phyloP scores from a whole-genome alignment of 371 early-diverging fungal species.

The Dichotomocladium elegans region DNA sequence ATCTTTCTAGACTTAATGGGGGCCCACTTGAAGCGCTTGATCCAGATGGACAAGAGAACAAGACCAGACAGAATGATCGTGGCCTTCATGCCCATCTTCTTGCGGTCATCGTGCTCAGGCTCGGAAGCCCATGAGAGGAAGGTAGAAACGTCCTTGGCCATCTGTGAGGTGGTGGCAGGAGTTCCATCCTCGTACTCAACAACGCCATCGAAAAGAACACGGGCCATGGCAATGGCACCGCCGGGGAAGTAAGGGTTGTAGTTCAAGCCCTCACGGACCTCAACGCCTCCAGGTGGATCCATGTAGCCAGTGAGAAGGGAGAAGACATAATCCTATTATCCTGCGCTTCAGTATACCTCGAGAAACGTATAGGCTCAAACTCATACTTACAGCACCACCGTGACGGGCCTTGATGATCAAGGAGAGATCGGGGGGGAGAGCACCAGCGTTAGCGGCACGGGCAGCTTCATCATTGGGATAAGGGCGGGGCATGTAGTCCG shows the following conservation, averaged over 20 bases:
- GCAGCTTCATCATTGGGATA: slow-evolving; percentile 98
- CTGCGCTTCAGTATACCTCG: no score
- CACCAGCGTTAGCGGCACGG: slow-evolving; percentile 95
- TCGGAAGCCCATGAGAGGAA: slow-evolving; percentile 96
- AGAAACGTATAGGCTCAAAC: no score
- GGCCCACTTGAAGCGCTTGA: slow-evolving; percentile 80
- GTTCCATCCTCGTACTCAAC: slow-evolving; percentile 98
- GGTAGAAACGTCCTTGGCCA: slow-evolving; percentile 95
- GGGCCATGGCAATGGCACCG: slow-evolving; percentile 98
- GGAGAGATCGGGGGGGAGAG: slow-evolving; percentile 94
- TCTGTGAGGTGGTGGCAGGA: slow-evolving; percentile 95
- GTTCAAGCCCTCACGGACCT: slow-evolving; percentile 92
- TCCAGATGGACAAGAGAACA: slow-evolving; percentile 63
- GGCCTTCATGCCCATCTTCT: slow-evolving; percentile 94
- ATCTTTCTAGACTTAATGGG: slow-evolving; percentile 81
- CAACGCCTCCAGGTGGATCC: slow-evolving; percentile 95
- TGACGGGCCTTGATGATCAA: slow-evolving; percentile 95
- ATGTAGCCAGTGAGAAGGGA: slow-evolving; percentile 92
- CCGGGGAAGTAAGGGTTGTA: slow-evolving; percentile 99
- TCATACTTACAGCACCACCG: slow-evolving; percentile 85
- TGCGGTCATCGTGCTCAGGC: slow-evolving; percentile 96
- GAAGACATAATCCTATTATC: slow-evolving; percentile 88
- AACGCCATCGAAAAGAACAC: slow-evolving; percentile 88
- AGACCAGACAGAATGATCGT: slow-evolving; percentile 60
- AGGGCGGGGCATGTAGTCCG: slow-evolving; percentile 92